A percentile compares a stretch with the other conserved stretches of the same genome.
These are phyloP conservation scores for Salix koriyanagi DNA, from an alignment of 345 rosid genomes.

Conservation along the genomic window DNA sequence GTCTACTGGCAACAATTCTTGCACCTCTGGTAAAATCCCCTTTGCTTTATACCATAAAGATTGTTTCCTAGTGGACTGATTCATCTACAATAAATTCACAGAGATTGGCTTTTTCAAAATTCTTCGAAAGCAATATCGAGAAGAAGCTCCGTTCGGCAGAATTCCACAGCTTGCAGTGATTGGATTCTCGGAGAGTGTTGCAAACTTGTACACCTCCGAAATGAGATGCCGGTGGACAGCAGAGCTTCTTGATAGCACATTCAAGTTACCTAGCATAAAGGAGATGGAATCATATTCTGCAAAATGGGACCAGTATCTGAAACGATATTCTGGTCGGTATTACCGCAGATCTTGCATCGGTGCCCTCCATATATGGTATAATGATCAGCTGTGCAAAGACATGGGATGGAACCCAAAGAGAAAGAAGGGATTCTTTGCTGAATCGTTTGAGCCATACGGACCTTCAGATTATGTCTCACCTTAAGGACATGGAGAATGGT, in stretches of 20 bases:
- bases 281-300: neutral
- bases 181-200: conserved; percentile 35
- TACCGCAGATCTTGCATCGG: conserved; percentile 10
- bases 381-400: neutral
- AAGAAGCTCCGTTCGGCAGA: conserved; percentile 27
- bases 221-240: conserved; percentile 37
- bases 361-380: neutral
- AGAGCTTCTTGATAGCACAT: conserved; percentile 32
- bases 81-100: neutral
- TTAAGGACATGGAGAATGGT: too few relatives aligned
- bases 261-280: neutral
- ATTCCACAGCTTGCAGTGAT: conserved; percentile 43
- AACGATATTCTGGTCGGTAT: neutral
- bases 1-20: conserved; percentile 34
- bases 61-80: neutral
- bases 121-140: conserved; percentile 31
- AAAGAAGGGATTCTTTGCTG: conserved; percentile 32
- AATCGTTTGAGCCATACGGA: conserved; percentile 27
- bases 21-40: conserved; percentile 31
- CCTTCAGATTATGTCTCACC: too few relatives aligned
- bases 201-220: conserved; percentile 40
- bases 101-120: conserved; percentile 35
- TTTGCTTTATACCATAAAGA: too few relatives aligned
- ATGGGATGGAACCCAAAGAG: conserved; percentile 34
- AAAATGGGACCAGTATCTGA: neutral